phyloP scores from a whole-genome alignment of 2,329 filamentous ascomycete genomes.

The Fusarium nurragi region DNA sequence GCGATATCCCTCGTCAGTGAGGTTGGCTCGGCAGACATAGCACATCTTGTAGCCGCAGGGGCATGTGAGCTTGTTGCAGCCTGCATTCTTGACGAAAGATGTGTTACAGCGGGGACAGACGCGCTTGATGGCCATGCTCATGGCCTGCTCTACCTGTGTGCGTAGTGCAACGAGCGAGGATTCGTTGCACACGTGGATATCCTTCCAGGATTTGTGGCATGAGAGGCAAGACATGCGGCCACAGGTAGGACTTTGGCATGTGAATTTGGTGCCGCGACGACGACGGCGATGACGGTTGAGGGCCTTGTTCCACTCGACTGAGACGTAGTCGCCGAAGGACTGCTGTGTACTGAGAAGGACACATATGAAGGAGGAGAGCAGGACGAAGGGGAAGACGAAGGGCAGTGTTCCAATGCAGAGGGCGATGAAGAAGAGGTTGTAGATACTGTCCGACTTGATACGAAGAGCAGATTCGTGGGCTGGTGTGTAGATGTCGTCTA shows the following conservation, averaged over 20 bases:
- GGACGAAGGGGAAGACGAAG: constrained; percentile 62
- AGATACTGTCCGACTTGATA: constrained; percentile 62
- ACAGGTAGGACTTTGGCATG: constrained; percentile 77
- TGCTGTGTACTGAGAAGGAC: constrained; percentile 56
- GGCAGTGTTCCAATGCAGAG: constrained; percentile 64
- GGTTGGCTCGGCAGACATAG: constrained; percentile 88
- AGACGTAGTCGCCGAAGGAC: constrained; percentile 54
- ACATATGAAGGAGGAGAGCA: constrained; percentile 58
- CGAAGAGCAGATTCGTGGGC: constrained; percentile 63
- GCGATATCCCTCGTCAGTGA: constrained; percentile 79
- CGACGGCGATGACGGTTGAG: constrained; percentile 74
- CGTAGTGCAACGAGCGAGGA: constrained; percentile 82
- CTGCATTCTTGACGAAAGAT: constrained; percentile 89
- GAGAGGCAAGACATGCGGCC: constrained; percentile 77
- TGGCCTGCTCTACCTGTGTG: constrained; percentile 89
- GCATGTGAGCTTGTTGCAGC: constrained; percentile 97
- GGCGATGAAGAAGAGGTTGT: constrained; percentile 60
- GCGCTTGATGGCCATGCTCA: constrained; percentile 92
- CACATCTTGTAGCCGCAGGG: constrained; percentile 98
- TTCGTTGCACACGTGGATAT: constrained; percentile 91
- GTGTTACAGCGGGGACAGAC: constrained; percentile 92
- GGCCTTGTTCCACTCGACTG: constrained; percentile 64
- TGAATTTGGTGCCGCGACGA: constrained; percentile 78
- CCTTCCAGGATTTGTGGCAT: constrained; percentile 84
- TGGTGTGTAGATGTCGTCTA: constrained; percentile 78